Base-by-base conservation (phyloP, 164 flowering plant genomes). In the grape (Vitis vinifera) region DNA sequence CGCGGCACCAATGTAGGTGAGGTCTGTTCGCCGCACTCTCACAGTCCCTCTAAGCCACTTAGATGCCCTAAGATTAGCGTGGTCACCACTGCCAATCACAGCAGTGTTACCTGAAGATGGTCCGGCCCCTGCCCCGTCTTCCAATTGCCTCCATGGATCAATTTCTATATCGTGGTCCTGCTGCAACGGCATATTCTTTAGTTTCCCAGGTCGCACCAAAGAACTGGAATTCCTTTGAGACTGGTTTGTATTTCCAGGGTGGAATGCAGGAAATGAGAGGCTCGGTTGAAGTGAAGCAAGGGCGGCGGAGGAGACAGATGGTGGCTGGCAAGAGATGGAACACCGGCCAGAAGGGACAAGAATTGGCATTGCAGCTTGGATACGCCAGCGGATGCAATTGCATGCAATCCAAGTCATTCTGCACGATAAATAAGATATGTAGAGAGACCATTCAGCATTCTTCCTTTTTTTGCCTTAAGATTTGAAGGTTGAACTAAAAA, bases 321-420 rank as follows among this genome's bases (percentile, higher is more conserved):
- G 91, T 2, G 86, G 90, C 73, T 88, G 93, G 80, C 97, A 91
- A 31, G 92, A 87, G 51, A 91, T 52, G 19, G 78, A 76, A 31
- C 71, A 75, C 6, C 89, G 80, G 7, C 56, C 63, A 30, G 86
- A 80, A 55, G 88, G 85, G 19, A 83, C 72, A 37, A 87, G 84
- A 23, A 88, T 68, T 0, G 99, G 99, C 96, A 96, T 92, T 63
- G 98, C 96, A 67, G 96, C 79, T 82, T 96, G 97, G 66, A 96
- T 85, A 9, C 99, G 98, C 89, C 89, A 82, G 30, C 98, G 80
- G 55, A 94, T 76, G 98, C 71, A 96, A 71, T 51, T 88, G 90
- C 99, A 96, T 92, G 23, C 84, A 83, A 68, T 89, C 91, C 84
- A 96, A 82, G 1, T 93, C 99, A 74, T 77, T 86, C 99, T 93